phyloP scores from a whole-genome alignment of 129 eudicot species.

The Apium graveolens region DNA sequence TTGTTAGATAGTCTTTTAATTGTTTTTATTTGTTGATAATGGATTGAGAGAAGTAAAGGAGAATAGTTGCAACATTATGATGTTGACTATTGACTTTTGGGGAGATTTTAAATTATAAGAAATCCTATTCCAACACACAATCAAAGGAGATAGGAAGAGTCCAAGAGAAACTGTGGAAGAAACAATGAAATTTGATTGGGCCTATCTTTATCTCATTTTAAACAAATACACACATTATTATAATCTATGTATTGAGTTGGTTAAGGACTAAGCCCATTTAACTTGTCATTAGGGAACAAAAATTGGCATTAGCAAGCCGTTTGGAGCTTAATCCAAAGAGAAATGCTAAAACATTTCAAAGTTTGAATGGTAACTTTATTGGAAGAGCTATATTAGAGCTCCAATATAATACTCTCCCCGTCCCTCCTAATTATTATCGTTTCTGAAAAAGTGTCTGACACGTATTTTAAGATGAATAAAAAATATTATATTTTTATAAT shows the following conservation, averaged over 20 bases:
- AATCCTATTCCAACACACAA: slow-evolving; percentile 7
- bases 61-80: slow-evolving; percentile 3
- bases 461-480: too few species aligned
- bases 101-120: neutral
- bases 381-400: too few species aligned
- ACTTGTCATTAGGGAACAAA: neutral
- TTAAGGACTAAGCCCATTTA: neutral
- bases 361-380: too few species aligned
- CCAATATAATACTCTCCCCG: too few species aligned
- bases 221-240: neutral
- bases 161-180: neutral
- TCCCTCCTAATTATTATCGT: too few species aligned
- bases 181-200: slow-evolving; percentile 1
- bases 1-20: too few species aligned
- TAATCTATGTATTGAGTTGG: neutral
- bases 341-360: neutral
- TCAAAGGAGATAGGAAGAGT: neutral
- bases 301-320: neutral
- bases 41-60: neutral
- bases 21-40: neutral
- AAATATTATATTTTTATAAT: too few species aligned
- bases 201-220: neutral
- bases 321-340: neutral
- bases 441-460: too few species aligned
- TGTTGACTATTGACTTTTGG: slow-evolving; percentile 1